Evolutionary conservation across 1,139 yeast species (phyloP), one percentile per base, ranked within the genome.

Genomic region (Geotrichum macrosporum): DNA sequence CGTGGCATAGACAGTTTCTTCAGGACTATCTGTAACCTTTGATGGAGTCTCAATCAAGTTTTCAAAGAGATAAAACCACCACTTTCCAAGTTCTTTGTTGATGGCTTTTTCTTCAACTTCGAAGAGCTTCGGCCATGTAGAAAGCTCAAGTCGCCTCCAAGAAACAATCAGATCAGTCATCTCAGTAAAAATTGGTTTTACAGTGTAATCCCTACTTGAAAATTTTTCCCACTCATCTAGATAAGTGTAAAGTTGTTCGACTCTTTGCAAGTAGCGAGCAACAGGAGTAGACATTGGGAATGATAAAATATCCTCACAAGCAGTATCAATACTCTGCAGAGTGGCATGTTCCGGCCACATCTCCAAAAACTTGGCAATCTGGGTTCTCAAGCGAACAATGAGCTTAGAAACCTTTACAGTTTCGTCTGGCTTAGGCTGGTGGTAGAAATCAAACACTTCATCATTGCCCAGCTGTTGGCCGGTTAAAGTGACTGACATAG

Each of bases 321-420:
- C 78, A 50, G 81, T 69, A 26, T 70, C 66, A 45, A 92, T 73
- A 30, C 83, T 87, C 50, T 75, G 81, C 44, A 94, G 67, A 0
- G 95, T 87, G 0, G 94, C 94, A 69, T 94, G 96, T 58, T 94
- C 98, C 0, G 98, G 97, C 96, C 96, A 92, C 60, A 81, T 79
- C 19, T 67, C 68, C 13, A 84, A 64, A 22, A 86, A 65, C n/a
- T 69, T 70, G 13, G 64, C 57, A 2, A 78, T 77, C 3, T 77
- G 67, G 3, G 65, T 62, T 53, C 74, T 70, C 6, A 88, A 64
- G 1, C 68, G 70, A 10, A 74, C 67, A 8, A 85, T 69, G 2
- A 82, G 60, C 1, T 60, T 61, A 41, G 81, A 75, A 1, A 94
- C 86, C 36, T 66, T 68, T 50, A 73, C 74, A 1, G 84, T 75